Conservation (phyloP, 148 eudicot species). For the Nepenthes gracilis region DNA sequence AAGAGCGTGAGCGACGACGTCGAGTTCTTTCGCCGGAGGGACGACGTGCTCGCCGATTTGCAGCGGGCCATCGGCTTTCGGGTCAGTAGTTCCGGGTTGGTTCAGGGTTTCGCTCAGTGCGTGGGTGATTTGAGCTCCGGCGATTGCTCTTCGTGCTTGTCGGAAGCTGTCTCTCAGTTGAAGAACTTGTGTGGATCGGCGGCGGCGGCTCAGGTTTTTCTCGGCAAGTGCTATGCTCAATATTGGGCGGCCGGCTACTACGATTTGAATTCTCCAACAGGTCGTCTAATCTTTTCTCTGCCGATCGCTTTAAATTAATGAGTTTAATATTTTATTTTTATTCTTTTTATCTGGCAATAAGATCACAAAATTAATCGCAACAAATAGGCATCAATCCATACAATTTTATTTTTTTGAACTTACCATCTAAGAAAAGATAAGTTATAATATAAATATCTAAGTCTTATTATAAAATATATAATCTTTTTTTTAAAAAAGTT, state of each 20-base stretch:
- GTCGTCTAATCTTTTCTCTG: slow-evolving; percentile 1
- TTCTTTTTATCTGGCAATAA: no score
- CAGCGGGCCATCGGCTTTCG: slow-evolving; percentile 37
- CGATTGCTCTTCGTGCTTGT: slow-evolving; percentile 52
- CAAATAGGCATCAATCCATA: no score
- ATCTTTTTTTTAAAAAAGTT: no score
- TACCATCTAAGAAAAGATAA: no score
- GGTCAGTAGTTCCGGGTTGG: slow-evolving; percentile 44
- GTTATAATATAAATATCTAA: no score
- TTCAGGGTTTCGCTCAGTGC: slow-evolving; percentile 74
- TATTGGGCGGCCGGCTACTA: slow-evolving; percentile 85
- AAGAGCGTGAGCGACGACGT: slow-evolving; percentile 24
- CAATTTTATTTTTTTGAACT: no score
- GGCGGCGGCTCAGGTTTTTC: slow-evolving; percentile 64
- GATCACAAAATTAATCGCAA: no score
- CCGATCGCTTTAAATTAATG: neutral
- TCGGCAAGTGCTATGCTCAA: slow-evolving; percentile 71
- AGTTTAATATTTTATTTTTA: no score
- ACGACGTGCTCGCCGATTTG: slow-evolving; percentile 52
- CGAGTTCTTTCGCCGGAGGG: slow-evolving; percentile 48
- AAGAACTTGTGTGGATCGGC: slow-evolving; percentile 65
- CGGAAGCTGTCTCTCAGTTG: slow-evolving; percentile 40
- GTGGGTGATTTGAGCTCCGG: slow-evolving; percentile 45
- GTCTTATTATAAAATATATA: no score
- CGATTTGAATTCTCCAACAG: slow-evolving; percentile 28